Percentiles rank a stretch among this genome's conserved stretches.
phyloP scores from a whole-genome alignment of 2,329 filamentous ascomycete species.

The Sarocladium kiliense region DNA sequence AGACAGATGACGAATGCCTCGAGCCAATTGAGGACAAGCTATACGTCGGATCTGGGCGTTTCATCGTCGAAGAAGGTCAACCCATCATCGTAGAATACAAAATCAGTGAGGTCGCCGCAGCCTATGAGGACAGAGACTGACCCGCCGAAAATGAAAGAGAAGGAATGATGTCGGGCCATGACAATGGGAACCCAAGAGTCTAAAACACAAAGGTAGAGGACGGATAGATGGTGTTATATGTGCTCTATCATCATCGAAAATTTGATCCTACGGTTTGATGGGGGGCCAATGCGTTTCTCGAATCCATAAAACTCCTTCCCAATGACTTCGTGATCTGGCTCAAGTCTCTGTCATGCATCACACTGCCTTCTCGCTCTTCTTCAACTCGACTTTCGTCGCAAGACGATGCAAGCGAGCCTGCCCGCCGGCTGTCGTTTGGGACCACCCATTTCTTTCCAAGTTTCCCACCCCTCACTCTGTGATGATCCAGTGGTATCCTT shows the following conservation, averaged over 20 bases:
- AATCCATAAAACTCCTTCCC: conserved; percentile 9
- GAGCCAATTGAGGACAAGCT: conserved; percentile 31
- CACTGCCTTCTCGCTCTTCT: not conserved
- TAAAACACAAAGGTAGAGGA: not conserved
- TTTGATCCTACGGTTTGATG: not conserved
- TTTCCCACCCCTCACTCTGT: not conserved
- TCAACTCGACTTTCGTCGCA: not conserved
- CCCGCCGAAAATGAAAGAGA: not conserved
- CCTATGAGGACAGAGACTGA: conserved; percentile 14
- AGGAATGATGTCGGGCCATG: not conserved
- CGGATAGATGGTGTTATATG: not conserved
- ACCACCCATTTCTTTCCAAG: not conserved
- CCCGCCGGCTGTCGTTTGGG: not conserved
- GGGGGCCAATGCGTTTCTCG: conserved; percentile 4
- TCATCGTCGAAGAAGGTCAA: conserved; percentile 29
- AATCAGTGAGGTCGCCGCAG: conserved; percentile 32
- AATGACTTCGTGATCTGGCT: conserved; percentile 1
- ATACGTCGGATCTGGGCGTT: conserved; percentile 36
- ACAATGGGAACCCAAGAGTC: not conserved
- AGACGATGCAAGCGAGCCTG: conserved; percentile 4
- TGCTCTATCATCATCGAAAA: not conserved
- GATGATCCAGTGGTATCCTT: not conserved
- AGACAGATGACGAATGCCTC: conserved; percentile 29
- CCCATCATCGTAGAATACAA: conserved; percentile 35
- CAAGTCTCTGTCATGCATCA: not conserved